Evolutionary conservation across 345 rosid genomes (phyloP).

Genomic region (Laguncularia racemosa): DNA sequence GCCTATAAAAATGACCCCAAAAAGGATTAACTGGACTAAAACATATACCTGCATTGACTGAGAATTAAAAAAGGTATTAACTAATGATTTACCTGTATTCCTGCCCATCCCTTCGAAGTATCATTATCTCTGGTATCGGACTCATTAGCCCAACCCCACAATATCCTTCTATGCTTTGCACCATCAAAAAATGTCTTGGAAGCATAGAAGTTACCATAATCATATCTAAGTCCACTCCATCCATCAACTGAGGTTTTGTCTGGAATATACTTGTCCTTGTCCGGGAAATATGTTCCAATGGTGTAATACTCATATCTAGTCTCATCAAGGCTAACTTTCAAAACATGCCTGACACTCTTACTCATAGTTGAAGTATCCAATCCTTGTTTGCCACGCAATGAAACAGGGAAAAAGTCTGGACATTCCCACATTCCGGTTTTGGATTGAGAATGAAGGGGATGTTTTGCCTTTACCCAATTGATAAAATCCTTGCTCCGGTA

Average conservation of each 20-base stretch:
- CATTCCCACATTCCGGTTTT: slow-evolving; percentile 90
- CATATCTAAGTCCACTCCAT: slow-evolving; percentile 67
- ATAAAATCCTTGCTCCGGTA: slow-evolving; percentile 62
- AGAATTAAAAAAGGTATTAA: too few species aligned
- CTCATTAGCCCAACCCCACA: slow-evolving; percentile 90
- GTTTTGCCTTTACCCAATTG: slow-evolving; percentile 56
- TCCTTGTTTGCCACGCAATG: slow-evolving; percentile 27
- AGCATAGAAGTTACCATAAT: slow-evolving; percentile 83
- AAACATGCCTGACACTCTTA: slow-evolving; percentile 32
- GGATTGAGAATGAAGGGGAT: slow-evolving; percentile 47
- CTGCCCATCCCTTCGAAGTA: slow-evolving; percentile 65
- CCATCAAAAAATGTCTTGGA: slow-evolving; percentile 73
- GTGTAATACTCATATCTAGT: slow-evolving; percentile 77
- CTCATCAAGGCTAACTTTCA: slow-evolving; percentile 70
- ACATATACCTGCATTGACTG: too few species aligned
- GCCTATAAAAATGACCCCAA: slow-evolving; percentile 3
- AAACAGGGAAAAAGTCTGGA: slow-evolving; percentile 80
- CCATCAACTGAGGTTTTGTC: slow-evolving; percentile 51
- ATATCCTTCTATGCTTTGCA: slow-evolving; percentile 37
- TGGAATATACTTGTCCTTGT: slow-evolving; percentile 44
- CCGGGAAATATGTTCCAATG: slow-evolving; percentile 37
- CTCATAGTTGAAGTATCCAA: slow-evolving; percentile 32
- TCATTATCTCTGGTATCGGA: slow-evolving; percentile 41
- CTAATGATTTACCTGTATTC: slow-evolving; percentile 46
- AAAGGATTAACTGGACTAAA: neutral